Percentiles rank a stretch among this genome's conserved stretches.
Conservation (phyloP, 371 early-diverging fungal species). For the Apophysomyces trapeziformis region DNA sequence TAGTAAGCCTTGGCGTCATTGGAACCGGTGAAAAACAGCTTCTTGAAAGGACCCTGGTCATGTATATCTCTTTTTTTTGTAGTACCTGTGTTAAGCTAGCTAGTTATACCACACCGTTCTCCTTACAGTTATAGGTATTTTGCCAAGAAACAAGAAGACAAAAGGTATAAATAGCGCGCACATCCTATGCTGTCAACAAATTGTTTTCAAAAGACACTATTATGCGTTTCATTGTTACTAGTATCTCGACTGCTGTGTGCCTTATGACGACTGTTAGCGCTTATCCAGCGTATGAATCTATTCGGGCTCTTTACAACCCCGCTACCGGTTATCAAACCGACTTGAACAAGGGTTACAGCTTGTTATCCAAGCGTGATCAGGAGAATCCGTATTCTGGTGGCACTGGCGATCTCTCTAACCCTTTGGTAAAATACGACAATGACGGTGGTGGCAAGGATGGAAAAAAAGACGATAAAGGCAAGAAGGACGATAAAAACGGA, state of each 20-base stretch:
- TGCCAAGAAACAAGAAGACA: neutral
- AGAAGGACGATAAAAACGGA: too few relatives aligned
- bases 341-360: neutral
- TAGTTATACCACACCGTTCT: neutral
- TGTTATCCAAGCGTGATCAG: neutral
- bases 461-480: too few relatives aligned
- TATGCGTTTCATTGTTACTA: neutral
- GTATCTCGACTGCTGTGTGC: neutral
- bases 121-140: too few relatives aligned
- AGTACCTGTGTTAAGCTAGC: neutral
- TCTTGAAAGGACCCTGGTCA: neutral
- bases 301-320: neutral
- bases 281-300: neutral
- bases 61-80: neutral
- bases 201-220: neutral
- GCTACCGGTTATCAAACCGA: neutral
- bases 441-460: too few relatives aligned
- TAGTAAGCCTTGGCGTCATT: too few relatives aligned
- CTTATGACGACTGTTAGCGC: neutral
- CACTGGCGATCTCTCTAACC: too few relatives aligned
- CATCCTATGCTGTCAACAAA: neutral
- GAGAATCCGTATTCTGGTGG: too few relatives aligned
- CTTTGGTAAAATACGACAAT: too few relatives aligned
- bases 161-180: neutral
- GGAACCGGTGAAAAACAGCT: conserved; percentile 1